Base-by-base conservation (phyloP, 441 rosid genomes). In the Euphorbia celastroides region DNA sequence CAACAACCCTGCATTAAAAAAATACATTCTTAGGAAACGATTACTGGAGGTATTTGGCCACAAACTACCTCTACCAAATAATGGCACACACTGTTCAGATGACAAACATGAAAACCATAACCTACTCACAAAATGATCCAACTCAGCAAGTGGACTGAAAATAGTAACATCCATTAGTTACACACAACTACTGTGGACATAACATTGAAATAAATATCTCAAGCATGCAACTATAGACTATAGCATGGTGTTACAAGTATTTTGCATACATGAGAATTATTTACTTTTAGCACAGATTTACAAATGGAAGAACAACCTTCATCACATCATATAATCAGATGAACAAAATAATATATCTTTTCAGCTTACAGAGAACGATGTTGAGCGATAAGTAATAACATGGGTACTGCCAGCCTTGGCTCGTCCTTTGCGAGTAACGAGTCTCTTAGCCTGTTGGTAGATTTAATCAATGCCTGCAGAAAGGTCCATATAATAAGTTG, bases 371-470 rank as follows among this genome's bases (percentile, higher is more conserved):
- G 78, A 63, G 99, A 91, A 73, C 98, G 93, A 73, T 96, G 97
- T 75, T 96, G 99, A 61, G 99, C 98, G 60, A 96, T 79, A 78
- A 96, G 97, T 68, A 96, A 74, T 75, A 96, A 75, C 74, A 96
- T 94, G 27, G 98, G 98, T 66, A 91, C 77, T 32, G 98, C 99
- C 80, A 93, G 75, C 81, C 88, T 96, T 41, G 96, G 95, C 73
- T 96, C 98, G 81, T 93, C 99, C 84, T 85, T 91, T 9, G 99
- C 86, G 69, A 93, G 92, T 81, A 96, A 82, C 1, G 99, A 89
- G 76, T 96, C 99, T 70, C 96, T 81, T 46, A 96, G 84, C 75
- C 99, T 83, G 79, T 85, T 88, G 51, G 98, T 91, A 66, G 98
- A 96, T 81, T 93, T 93, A 71, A 87, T 62, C 82, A 96, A 82